Conservation (phyloP, 352 stramenopile genomes). For the Discostella stelligera region DNA sequence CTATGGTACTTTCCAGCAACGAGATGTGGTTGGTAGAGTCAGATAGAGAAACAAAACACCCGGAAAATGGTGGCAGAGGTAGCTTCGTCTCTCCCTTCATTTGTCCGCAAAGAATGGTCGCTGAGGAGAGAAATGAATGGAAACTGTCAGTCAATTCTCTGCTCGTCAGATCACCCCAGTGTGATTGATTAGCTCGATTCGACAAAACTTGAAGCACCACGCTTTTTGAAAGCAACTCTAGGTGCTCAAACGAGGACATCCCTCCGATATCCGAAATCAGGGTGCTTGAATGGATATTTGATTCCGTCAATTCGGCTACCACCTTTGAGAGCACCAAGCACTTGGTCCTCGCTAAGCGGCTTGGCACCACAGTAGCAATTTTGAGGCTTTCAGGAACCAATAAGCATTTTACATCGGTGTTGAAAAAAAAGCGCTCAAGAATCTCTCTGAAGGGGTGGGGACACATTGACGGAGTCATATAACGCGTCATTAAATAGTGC, state of each 20-base stretch:
- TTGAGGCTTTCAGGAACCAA: constrained; percentile 88
- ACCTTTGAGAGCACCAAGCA: constrained; percentile 91
- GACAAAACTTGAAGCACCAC: constrained; percentile 94
- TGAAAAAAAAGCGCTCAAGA: constrained; percentile 89
- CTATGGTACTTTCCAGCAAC: constrained; percentile 95
- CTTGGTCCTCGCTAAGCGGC: constrained; percentile 86
- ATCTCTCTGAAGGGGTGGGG: constrained; percentile 43
- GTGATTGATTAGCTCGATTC: constrained; percentile 92
- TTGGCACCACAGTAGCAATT: constrained; percentile 86
- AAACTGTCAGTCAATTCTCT: constrained; percentile 97
- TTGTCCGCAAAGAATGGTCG: constrained; percentile 94
- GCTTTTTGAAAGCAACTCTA: constrained; percentile 92
- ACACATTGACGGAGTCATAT: constrained; percentile 8
- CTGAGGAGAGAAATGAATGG: constrained; percentile 93
- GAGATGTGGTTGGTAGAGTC: constrained; percentile 88
- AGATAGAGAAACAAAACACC: constrained; percentile 64
- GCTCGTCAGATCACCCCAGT: constrained; percentile 94
- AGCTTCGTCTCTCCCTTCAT: constrained; percentile 96
- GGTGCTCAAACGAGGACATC: constrained; percentile 90
- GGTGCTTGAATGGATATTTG: constrained; percentile 85
- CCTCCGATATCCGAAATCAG: constrained; percentile 87
- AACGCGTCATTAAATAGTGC: neutral
- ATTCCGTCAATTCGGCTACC: constrained; percentile 66
- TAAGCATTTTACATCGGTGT: constrained; percentile 86
- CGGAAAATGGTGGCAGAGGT: constrained; percentile 90